Evolutionary conservation across 306 rosid genomes (phyloP), one percentile per base, ranked within the genome.

Genomic region (Sicyos edulis): DNA sequence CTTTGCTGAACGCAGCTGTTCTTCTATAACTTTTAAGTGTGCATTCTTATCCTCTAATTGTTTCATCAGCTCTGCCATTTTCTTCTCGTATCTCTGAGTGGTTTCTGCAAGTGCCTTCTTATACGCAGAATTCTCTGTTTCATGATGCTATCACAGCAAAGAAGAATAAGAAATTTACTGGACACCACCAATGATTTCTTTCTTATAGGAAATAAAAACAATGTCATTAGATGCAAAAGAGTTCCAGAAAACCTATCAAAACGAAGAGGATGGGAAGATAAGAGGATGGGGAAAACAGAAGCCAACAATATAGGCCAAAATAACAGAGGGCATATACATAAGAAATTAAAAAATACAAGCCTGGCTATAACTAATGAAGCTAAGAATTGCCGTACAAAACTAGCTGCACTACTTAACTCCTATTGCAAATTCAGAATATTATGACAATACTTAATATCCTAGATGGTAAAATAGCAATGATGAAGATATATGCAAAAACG

Each of bases 11-110:
- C 74, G 82, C 75, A 85, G 71, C 67, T 85, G 87, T 81, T 83
- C 78, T 62, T 79, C 78, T 2, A 78, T 71, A 76, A 60, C 79
- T 62, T 81, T 72, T 71, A 55, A 72, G 45, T 10, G 75, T 69
- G 69, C 64, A 10, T 50, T 76, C 73, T 87, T 81, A 76, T 83
- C 82, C 71, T 79, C 78, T 65, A 83, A 32, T 75, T 83, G 86
- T 72, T 85, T 74, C 55, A 63, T 75, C 59, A 87, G 69, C 51
- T 81, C 85, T 14, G 74, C 67, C 68, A 85, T 70, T 80, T 82
- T 82, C 19, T 80, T 80, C 84, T 87, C 83, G 63, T 83, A 78
- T 71, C 80, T 78, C 81, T 81, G 75, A 52, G 86, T 78, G 54
- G 87, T 72, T 56, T 83, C 85, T 0, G 82, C 77, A 13, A 87